Base-by-base conservation (phyloP, 768 basidiomycete genomes). In the Saitozyma sp. region DNA sequence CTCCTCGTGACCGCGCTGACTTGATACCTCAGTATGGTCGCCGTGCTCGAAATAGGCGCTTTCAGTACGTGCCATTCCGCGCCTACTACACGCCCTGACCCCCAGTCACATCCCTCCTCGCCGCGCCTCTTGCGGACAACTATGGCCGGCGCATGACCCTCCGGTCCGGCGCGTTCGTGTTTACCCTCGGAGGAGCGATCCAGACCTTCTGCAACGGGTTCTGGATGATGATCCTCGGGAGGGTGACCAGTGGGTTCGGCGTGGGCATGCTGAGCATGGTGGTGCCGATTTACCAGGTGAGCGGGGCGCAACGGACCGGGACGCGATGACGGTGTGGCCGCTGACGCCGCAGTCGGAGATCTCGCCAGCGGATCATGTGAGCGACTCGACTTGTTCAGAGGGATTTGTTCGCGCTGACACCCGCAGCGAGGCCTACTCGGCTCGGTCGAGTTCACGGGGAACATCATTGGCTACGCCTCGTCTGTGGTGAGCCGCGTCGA, bases 361-460 rank as follows among this genome's bases (percentile, higher is more conserved):
- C 52, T 93, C 91, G 5, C 93, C 94, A 39, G 90, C 94, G 2
- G 84, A 89, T 69, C 91, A 94, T 81, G 91, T 90, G 67, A 20
- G 86, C 73, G 19, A 41, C 8, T 16, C n/a, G 55, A 9, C 13
- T 53, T 8, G 20, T 46, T 11, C 20, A 3, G 52, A 39, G 20
- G 46, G 46, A 14, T 16, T 45, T 3, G 17, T 17, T 54, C 7
- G 48, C 5, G 41, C 43, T 61, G 2, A 51, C 16, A 42, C 29
- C 40, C 59, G 43, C 70, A 94, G 88, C 86, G 94, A 68, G 94
- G 94, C 53, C 87, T 90, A 48, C 82, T 96, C 48, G 94, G 92
- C 2, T 93, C 91, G 72, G 92, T 96, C 85, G 93, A 96, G 73
- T 96, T 96, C 76, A 94, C 93, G 3, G 88, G 89, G 65, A 95